These are phyloP conservation scores for Neonectria coccinea DNA, from an alignment of 2,329 filamentous ascomycete genomes.

Conservation along the genomic window DNA sequence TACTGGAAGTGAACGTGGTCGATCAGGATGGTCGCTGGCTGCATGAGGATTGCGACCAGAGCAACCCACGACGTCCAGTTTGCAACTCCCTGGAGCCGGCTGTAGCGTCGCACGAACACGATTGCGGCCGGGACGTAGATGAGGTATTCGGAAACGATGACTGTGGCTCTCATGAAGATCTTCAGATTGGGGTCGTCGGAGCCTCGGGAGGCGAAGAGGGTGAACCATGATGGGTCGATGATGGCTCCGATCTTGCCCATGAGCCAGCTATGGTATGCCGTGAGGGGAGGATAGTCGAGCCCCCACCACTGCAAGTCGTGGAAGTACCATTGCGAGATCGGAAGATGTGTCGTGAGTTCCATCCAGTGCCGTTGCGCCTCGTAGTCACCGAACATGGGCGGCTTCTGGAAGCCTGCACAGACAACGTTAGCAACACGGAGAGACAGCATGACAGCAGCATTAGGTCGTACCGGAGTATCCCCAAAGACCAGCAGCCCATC, in stretches of 20 bases:
- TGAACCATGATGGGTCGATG: slow-evolving; percentile 89
- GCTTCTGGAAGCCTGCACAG: slow-evolving; percentile 75
- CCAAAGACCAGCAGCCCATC: slow-evolving; percentile 94
- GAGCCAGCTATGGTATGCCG: slow-evolving; percentile 98
- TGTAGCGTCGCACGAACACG: slow-evolving; percentile 86
- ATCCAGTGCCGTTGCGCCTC: slow-evolving; percentile 99
- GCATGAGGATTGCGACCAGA: slow-evolving; percentile 90
- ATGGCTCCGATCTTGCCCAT: slow-evolving; percentile 84
- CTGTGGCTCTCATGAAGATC: slow-evolving; percentile 95
- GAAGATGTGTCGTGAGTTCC: slow-evolving; percentile 91
- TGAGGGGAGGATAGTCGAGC: slow-evolving; percentile 95
- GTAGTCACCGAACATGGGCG: slow-evolving; percentile 96
- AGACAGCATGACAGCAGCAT: slow-evolving; percentile 1
- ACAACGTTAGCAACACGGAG: slow-evolving; percentile 29
- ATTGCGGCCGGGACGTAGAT: slow-evolving; percentile 87
- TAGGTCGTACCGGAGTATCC: slow-evolving; percentile 83
- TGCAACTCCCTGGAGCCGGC: slow-evolving; percentile 79
- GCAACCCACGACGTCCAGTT: slow-evolving; percentile 87
- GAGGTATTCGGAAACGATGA: slow-evolving; percentile 90
- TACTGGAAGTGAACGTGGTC: slow-evolving; percentile 98
- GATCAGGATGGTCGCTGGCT: slow-evolving; percentile 89
- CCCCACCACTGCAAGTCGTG: slow-evolving; percentile 98
- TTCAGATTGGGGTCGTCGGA: slow-evolving; percentile 84
- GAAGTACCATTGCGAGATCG: slow-evolving; percentile 96
- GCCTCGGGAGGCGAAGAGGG: slow-evolving; percentile 83